Evolutionary conservation across 2,329 filamentous ascomycete genomes (phyloP), one percentile per base, ranked within the genome.

Genomic region (Lasiodiplodia hormozganensis): DNA sequence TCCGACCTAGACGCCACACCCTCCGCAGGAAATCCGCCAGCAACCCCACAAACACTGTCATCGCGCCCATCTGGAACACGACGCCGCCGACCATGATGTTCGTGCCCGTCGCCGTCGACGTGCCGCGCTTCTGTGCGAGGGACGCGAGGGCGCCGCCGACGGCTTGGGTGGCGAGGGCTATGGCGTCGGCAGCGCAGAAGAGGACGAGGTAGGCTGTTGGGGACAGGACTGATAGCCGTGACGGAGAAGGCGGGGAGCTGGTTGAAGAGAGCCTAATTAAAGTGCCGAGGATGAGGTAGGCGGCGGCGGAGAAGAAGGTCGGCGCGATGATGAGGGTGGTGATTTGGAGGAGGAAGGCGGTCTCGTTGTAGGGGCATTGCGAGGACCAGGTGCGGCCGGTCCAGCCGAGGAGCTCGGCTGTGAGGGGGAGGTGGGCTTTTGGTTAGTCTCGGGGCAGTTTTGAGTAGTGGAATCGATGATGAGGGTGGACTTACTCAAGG

Each of bases 61-160:
- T 76, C 0, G 85, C 84, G 6, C 81, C 80, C 34, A 89, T 86
- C 74, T 89, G 87, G 70, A 86, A 84, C 3, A 83, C 80, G 47
- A 89, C 83, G 72, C 87, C 87, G 0, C 86, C 82, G 62, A 89
- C 84, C 78, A 88, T 88, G 68, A 89, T 81, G 70, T 87, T 76
- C 60, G 85, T 84, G 4, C 87, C 86, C 69, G 84, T 84, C 69
- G 85, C 83, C 2, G 64, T 57, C 34, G 81, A 73, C 47, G 85
- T 76, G 8, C 81, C 76, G 21, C 83, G 73, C 1, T 75, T 73
- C 14, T 82, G 77, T 0, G 85, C 85, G 0, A 83, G 82, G 0
- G 87, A 85, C 1, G 88, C 86, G 52, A 88, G 79, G 62, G 83
- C 87, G 68, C 87, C 88, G 12, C 87, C 87, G 10, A 81, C 82